phyloP scores from a whole-genome alignment of 352 stramenopile species.

The Globisporangium heterothallicum region DNA sequence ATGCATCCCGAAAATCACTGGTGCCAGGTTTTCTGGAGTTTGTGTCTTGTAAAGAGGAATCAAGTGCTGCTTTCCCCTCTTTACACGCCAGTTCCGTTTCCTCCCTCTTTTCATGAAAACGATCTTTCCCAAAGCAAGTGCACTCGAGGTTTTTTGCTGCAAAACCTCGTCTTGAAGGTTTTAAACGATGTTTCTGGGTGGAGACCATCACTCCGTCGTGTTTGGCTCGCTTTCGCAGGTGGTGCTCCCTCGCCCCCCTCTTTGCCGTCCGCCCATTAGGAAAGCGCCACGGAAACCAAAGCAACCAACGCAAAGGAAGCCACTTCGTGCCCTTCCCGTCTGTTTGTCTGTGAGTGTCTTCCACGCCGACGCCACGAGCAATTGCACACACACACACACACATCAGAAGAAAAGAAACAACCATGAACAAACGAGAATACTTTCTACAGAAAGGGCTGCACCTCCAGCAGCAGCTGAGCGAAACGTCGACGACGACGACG shows the following conservation, averaged over 20 bases:
- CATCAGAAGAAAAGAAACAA: constrained; percentile 38
- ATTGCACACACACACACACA: constrained; percentile 11
- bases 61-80: not conserved
- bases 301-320: constrained; percentile 1
- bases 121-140: constrained; percentile 10
- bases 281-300: constrained; percentile 4
- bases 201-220: constrained; percentile 4
- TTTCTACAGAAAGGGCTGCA: constrained; percentile 76
- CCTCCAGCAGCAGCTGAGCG: constrained; percentile 69
- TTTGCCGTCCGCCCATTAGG: constrained; percentile 12
- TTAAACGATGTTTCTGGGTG: not conserved
- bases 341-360: not conserved
- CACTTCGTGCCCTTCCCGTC: not conserved
- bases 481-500: constrained; percentile 27
- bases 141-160: not conserved
- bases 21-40: too few species aligned
- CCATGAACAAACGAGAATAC: constrained; percentile 84
- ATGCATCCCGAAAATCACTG: too few species aligned
- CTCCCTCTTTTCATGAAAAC: constrained; percentile 7
- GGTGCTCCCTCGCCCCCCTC: not conserved
- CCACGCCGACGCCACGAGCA: not conserved
- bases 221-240: constrained; percentile 8
- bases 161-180: constrained; percentile 3
- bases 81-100: not conserved
- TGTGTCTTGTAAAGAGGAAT: not conserved